These are phyloP conservation scores for Cercospora nicotianae DNA, from an alignment of 2,329 filamentous ascomycete species.

Conservation along the genomic window DNA sequence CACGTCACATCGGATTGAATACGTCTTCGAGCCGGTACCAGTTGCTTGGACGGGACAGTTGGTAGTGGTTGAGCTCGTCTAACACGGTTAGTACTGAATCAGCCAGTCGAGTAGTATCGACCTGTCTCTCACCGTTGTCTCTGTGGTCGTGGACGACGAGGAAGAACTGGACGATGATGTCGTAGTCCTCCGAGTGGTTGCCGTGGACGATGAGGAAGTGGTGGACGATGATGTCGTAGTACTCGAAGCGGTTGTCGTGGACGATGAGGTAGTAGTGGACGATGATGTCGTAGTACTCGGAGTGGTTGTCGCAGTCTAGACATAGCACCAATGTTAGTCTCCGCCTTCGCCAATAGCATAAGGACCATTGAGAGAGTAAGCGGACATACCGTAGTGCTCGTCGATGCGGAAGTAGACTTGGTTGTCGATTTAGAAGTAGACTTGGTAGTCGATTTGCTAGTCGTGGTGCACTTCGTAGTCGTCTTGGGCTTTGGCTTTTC, in stretches of 20 bases:
- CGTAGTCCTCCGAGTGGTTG: not conserved
- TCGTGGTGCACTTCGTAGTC: slow-evolving; percentile 3
- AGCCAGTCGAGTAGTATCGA: not conserved
- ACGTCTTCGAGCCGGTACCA: not conserved
- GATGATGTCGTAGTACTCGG: not conserved
- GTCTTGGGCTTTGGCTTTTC: not conserved
- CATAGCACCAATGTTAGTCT: no score
- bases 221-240: not conserved
- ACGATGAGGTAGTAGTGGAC: not conserved
- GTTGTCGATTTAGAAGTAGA: not conserved
- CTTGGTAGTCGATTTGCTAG: not conserved
- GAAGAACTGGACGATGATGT: not conserved
- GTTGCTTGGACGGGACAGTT: not conserved
- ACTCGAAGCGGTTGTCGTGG: not conserved
- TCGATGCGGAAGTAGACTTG: not conserved
- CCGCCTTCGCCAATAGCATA: not conserved
- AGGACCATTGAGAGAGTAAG: not conserved
- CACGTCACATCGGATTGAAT: not conserved
- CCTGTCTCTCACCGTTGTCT: not conserved
- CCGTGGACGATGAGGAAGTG: not conserved
- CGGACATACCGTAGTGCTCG: not conserved
- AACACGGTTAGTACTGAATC: not conserved
- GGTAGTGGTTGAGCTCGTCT: not conserved
- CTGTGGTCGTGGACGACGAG: not conserved
- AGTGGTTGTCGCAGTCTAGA: not conserved